Conservation (phyloP, 1,284 basidiomycete genomes). For the Trametes pubescens region DNA sequence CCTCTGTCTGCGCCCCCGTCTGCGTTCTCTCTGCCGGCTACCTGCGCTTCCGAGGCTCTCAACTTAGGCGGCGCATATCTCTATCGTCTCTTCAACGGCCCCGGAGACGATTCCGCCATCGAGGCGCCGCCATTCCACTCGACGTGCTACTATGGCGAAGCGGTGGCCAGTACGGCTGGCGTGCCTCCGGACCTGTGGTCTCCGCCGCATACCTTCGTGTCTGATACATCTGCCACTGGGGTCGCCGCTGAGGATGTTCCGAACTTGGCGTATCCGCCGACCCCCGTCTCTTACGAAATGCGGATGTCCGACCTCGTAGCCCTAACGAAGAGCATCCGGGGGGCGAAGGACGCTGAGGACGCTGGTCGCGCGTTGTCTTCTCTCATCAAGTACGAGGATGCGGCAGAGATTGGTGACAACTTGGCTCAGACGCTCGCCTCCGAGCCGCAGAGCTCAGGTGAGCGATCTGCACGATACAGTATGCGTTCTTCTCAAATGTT, state of each 20-base stretch:
- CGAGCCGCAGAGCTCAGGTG: too few species aligned
- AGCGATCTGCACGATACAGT: too few species aligned
- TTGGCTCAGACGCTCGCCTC: too few species aligned
- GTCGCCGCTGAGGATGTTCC: background rate
- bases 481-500: too few species aligned
- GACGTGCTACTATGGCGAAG: constrained; percentile 2
- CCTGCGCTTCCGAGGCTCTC: background rate
- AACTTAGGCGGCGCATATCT: constrained; percentile 16
- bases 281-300: constrained; percentile 33
- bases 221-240: background rate
- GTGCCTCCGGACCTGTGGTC: constrained; percentile 3
- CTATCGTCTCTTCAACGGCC: constrained; percentile 22
- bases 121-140: constrained; percentile 13
- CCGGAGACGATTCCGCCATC: background rate
- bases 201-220: constrained; percentile 4
- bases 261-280: background rate
- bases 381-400: background rate
- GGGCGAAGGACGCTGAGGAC: background rate
- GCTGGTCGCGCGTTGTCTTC: background rate
- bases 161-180: background rate
- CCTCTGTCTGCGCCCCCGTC: background rate
- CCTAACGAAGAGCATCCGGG: constrained; percentile 28
- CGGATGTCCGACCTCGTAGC: constrained; percentile 28
- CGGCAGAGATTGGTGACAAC: background rate
- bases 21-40: background rate